Evolutionary conservation across 805 yeast genomes (phyloP).

Genomic region (Candida glaebosa): DNA sequence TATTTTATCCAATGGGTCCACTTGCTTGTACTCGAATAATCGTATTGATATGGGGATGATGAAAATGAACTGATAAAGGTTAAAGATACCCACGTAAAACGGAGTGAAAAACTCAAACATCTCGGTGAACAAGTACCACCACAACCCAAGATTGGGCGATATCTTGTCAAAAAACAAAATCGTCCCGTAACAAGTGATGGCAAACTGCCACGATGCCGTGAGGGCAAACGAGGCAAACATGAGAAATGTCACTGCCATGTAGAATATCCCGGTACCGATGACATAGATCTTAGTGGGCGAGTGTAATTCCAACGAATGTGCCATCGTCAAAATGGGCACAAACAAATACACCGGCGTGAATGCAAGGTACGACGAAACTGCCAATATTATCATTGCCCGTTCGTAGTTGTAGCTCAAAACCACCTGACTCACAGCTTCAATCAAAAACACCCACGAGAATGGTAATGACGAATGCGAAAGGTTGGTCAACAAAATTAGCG

Average conservation of each 20-base stretch:
- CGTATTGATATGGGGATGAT: conserved; percentile 73
- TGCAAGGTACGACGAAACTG: conserved; percentile 62
- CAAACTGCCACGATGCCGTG: conserved; percentile 25
- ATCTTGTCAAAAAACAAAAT: conserved; percentile 62
- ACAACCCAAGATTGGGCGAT: conserved; percentile 86
- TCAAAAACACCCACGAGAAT: conserved; percentile 57
- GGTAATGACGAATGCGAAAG: conserved; percentile 64
- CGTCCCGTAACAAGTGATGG: conserved; percentile 47
- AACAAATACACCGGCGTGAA: conserved; percentile 59
- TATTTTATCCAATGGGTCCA: conserved; percentile 3
- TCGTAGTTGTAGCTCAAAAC: conserved; percentile 38
- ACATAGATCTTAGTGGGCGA: conserved; percentile 11
- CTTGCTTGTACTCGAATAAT: conserved; percentile 35
- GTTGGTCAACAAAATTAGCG: conserved; percentile 66
- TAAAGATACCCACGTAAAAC: conserved; percentile 82
- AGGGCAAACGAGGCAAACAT: conserved; percentile 22
- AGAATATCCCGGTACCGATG: conserved; percentile 18
- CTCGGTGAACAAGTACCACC: conserved; percentile 99
- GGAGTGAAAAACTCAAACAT: conserved; percentile 86
- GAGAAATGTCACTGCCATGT: conserved; percentile 17
- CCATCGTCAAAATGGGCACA: conserved; percentile 51
- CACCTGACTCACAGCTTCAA: conserved; percentile 43
- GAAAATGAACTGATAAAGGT: conserved; percentile 64
- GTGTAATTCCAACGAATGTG: conserved; percentile 14
- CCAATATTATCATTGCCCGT: conserved; percentile 50